Evolutionary conservation across 1,284 basidiomycete species (phyloP), one percentile per base, ranked within the genome.

Genomic region (Leccinum fallax): DNA sequence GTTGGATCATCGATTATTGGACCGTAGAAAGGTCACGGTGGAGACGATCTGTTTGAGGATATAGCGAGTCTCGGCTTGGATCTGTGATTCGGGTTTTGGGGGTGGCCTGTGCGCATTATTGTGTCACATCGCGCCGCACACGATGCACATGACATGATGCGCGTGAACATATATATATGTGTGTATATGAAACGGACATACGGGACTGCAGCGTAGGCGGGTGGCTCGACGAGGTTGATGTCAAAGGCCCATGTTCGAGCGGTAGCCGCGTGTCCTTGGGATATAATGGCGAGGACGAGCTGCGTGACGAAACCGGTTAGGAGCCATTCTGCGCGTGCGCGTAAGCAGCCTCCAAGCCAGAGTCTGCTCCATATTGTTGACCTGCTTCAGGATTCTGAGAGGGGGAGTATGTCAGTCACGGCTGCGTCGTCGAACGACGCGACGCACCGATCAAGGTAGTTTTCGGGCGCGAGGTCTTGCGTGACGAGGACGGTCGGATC

Each of bases 11-110:
- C 92, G 55, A 98, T 91, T 61, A 96, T 91, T 0, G 97, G 97
- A n/a, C n/a, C n/a, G n/a, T 59, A 99, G 81, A 78, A 98, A 98
- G 15, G 97, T 98, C 66, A 96, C 94, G 69, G 90, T 93, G 54
- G 94, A 94, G 49, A 97, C 95, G 73, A 99, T 99, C 78, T 99
- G 97, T 80, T 98, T 97, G 75, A 99, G 87, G 73, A 99, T 98
- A 57, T 94, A 94, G 26, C 97, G 89, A 68, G 99, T 99, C 83
- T 99, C 97, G 32, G 92, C 93, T 77, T 97, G 94, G 36, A 99
- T 97, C 73, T 98, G 94, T 36, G 94, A 85, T 71, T 98, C 95
- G 2, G 89, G 86, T 69, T 92, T 93, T 6, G 84, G 72, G 49
- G 82, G 77, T 59, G 76, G 75, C 38, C 85, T 86, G 30, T 55